These are phyloP conservation scores for Microcyclospora pomicola DNA, from an alignment of 2,329 filamentous ascomycete species.

Conservation along the genomic window DNA sequence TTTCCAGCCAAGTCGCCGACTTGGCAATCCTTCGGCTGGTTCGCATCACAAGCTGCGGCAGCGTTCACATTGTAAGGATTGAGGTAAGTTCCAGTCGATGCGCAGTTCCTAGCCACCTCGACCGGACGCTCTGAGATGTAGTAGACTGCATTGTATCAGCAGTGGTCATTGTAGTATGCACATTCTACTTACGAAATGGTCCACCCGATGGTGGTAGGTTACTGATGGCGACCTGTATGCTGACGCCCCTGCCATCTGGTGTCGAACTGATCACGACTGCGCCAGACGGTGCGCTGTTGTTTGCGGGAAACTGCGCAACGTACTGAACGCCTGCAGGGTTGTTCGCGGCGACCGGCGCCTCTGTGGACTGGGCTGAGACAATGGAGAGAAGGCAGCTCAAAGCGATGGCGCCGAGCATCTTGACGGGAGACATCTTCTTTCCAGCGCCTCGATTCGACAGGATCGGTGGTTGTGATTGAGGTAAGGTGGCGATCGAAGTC, in stretches of 20 bases:
- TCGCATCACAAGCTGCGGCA: constrained; percentile 23
- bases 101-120: constrained; percentile 30
- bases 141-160: constrained; percentile 23
- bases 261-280: constrained; percentile 21
- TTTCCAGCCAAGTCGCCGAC: constrained; percentile 34
- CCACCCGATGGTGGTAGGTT: constrained; percentile 29
- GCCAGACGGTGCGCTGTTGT: constrained; percentile 22
- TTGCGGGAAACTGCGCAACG: constrained; percentile 25
- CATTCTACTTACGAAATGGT: constrained; percentile 27
- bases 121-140: constrained; percentile 32
- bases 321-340: constrained; percentile 29
- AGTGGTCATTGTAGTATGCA: neutral
- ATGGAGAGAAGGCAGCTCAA: constrained; percentile 2
- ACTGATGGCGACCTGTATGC: constrained; percentile 27
- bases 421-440: too few relatives aligned
- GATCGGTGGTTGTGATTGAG: too few relatives aligned
- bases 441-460: too few relatives aligned
- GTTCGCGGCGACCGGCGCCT: constrained; percentile 22
- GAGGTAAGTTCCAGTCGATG: constrained; percentile 27
- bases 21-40: constrained; percentile 27
- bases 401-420: too few relatives aligned
- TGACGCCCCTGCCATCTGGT: constrained; percentile 26
- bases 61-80: constrained; percentile 31
- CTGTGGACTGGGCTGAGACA: constrained; percentile 2
- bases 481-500: too few relatives aligned